Percentiles rank a stretch among this genome's conserved stretches.
phyloP scores from a whole-genome alignment of 1,284 basidiomycete species.

The Lentinus polychrous region DNA sequence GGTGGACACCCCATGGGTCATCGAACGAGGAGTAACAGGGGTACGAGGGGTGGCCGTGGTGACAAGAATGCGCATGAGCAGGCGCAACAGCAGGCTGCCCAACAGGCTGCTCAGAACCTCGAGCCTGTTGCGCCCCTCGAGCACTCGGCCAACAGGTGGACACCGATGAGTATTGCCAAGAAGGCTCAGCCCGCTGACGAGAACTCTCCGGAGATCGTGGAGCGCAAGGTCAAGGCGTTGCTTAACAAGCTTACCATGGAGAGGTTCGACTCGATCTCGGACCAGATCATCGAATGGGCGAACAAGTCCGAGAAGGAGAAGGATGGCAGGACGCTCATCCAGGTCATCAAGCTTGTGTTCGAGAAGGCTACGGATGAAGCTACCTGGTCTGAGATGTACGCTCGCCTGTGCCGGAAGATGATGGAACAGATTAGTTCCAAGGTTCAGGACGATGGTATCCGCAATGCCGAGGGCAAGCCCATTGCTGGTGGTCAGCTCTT shows the following conservation, averaged over 20 bases:
- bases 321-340: slow-evolving; percentile 90
- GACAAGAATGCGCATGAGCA: slow-evolving; percentile 31
- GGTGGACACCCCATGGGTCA: slow-evolving; percentile 41
- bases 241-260: slow-evolving; percentile 98
- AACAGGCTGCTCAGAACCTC: slow-evolving; percentile 19
- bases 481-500: slow-evolving; percentile 88
- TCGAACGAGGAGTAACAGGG: slow-evolving; percentile 69
- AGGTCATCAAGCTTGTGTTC: slow-evolving; percentile 94
- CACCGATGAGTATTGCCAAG: slow-evolving; percentile 31
- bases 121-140: slow-evolving; percentile 76
- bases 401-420: slow-evolving; percentile 89
- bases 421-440: slow-evolving; percentile 65
- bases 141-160: slow-evolving; percentile 82
- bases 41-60: slow-evolving; percentile 46
- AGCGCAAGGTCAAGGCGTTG: slow-evolving; percentile 88
- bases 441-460: slow-evolving; percentile 84
- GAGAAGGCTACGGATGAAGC: slow-evolving; percentile 90
- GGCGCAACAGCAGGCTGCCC: slow-evolving; percentile 19
- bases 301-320: slow-evolving; percentile 91
- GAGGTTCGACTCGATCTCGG: slow-evolving; percentile 89
- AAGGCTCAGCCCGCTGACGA: slow-evolving; percentile 39
- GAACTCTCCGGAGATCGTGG: slow-evolving; percentile 78
- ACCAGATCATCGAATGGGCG: slow-evolving; percentile 59
- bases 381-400: slow-evolving; percentile 96
- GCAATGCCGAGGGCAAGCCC: slow-evolving; percentile 74